Percentiles rank a stretch among this genome's conserved stretches.
Evolutionary conservation across 2,329 filamentous ascomycete species (phyloP).

Genomic region (Geoglossum cookeanum): DNA sequence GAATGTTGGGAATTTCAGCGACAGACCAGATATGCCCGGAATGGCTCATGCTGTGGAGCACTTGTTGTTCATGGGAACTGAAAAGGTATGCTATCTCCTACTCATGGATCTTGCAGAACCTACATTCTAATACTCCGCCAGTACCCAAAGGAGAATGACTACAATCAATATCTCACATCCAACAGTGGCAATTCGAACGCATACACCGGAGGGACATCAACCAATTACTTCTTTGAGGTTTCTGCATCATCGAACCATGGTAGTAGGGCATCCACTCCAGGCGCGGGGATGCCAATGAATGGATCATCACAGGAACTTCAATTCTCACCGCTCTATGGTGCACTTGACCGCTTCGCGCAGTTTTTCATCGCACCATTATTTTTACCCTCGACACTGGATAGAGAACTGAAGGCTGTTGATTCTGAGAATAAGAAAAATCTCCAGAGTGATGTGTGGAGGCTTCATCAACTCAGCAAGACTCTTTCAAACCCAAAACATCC

Average conservation of each 20-base stretch:
- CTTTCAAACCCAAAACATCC: slow-evolving; percentile 77
- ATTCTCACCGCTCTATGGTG: slow-evolving; percentile 52
- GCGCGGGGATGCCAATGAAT: slow-evolving; percentile 9
- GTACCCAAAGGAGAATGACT: slow-evolving; percentile 89
- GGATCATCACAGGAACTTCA: slow-evolving; percentile 6
- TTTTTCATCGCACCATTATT: slow-evolving; percentile 87
- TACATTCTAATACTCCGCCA: slow-evolving; percentile 16
- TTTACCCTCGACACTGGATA: slow-evolving; percentile 63
- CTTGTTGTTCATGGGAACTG: slow-evolving; percentile 93
- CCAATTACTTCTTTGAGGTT: slow-evolving; percentile 96
- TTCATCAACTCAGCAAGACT: slow-evolving; percentile 74
- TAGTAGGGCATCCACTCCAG: slow-evolving; percentile 17
- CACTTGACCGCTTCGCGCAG: slow-evolving; percentile 77
- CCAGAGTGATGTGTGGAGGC: slow-evolving; percentile 72
- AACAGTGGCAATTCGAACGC: slow-evolving; percentile 89
- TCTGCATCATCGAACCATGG: slow-evolving; percentile 46
- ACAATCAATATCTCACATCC: slow-evolving; percentile 77
- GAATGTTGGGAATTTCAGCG: slow-evolving; percentile 89
- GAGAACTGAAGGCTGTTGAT: slow-evolving; percentile 75
- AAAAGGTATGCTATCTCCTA: slow-evolving; percentile 42
- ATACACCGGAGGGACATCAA: slow-evolving; percentile 82
- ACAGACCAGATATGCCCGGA: slow-evolving; percentile 75
- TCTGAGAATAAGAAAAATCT: slow-evolving; percentile 97
- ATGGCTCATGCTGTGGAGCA: slow-evolving; percentile 96
- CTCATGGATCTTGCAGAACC: slow-evolving; percentile 6